Conservation (phyloP, 129 eudicot species). For the Mikania micrantha region DNA sequence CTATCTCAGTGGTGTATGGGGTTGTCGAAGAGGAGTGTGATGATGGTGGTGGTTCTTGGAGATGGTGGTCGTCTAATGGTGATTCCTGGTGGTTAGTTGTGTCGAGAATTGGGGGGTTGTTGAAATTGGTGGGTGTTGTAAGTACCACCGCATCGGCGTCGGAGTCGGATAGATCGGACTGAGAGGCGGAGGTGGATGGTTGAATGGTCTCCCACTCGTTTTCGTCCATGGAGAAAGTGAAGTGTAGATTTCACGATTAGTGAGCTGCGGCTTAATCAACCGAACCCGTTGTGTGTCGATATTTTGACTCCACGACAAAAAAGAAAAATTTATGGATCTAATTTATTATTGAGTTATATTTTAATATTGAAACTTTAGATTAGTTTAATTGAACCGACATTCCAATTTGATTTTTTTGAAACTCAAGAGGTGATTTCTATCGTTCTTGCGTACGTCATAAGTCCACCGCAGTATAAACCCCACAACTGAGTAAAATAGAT, state of each 20-base stretch:
- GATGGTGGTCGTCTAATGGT: neutral
- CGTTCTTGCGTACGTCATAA: no score
- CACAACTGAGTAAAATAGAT: no score
- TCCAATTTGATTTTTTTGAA: no score
- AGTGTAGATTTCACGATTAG: neutral
- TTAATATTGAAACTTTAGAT: no score
- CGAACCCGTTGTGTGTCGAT: no score
- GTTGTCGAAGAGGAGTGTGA: slow-evolving; percentile 17
- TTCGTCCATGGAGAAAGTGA: slow-evolving; percentile 16
- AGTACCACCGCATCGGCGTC: slow-evolving; percentile 6
- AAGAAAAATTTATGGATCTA: no score
- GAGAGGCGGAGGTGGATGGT: slow-evolving; percentile 24
- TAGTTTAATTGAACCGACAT: no score
- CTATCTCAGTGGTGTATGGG: neutral
- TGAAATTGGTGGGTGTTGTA: slow-evolving; percentile 4
- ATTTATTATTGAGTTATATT: no score
- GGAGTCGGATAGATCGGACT: slow-evolving; percentile 18
- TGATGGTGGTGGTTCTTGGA: slow-evolving; percentile 11
- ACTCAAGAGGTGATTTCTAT: no score
- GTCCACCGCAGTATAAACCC: no score
- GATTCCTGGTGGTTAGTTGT: slow-evolving; percentile 4
- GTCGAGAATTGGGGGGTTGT: neutral
- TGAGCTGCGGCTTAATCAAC: no score
- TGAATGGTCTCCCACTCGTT: slow-evolving; percentile 30
- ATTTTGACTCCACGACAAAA: no score